These are phyloP conservation scores for Sindora glabra DNA, from an alignment of 306 rosid species.

Conservation along the genomic window DNA sequence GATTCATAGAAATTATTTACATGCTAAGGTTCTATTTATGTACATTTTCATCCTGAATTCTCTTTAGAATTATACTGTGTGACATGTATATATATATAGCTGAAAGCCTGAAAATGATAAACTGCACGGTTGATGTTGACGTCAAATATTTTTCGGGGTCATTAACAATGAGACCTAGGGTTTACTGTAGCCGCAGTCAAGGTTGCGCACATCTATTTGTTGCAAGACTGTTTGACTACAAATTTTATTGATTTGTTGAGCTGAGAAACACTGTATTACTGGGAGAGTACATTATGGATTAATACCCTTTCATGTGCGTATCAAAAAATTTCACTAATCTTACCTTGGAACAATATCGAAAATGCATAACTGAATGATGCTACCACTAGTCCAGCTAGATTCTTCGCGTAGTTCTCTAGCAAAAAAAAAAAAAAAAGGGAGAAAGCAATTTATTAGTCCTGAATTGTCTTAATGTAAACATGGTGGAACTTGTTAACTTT, in stretches of 20 bases:
- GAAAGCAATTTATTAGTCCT: too few species aligned
- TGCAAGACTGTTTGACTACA: not conserved
- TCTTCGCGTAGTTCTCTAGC: not conserved
- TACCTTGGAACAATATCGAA: not conserved
- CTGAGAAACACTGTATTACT: too few species aligned
- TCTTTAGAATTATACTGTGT: not conserved
- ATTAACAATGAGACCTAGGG: not conserved
- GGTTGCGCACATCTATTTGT: not conserved
- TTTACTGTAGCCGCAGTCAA: not conserved
- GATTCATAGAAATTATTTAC: not conserved
- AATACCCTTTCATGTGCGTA: not conserved
- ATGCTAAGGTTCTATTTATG: not conserved
- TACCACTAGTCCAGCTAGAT: not conserved
- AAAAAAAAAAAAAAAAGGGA: too few species aligned
- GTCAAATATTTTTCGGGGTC: not conserved
- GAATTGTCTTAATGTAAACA: too few species aligned
- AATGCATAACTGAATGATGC: not conserved
- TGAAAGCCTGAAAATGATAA: not conserved
- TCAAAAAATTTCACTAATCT: not conserved
- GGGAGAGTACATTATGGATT: not conserved
- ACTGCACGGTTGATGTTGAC: not conserved
- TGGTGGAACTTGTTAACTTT: not conserved
- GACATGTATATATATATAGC: not conserved
- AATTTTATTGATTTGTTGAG: not conserved
- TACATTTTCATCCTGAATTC: not conserved